Percentiles rank a stretch among this genome's conserved stretches.
Evolutionary conservation across 371 early-diverging fungal species (phyloP).

Genomic region (Rhizoclosmatium hyalinum): DNA sequence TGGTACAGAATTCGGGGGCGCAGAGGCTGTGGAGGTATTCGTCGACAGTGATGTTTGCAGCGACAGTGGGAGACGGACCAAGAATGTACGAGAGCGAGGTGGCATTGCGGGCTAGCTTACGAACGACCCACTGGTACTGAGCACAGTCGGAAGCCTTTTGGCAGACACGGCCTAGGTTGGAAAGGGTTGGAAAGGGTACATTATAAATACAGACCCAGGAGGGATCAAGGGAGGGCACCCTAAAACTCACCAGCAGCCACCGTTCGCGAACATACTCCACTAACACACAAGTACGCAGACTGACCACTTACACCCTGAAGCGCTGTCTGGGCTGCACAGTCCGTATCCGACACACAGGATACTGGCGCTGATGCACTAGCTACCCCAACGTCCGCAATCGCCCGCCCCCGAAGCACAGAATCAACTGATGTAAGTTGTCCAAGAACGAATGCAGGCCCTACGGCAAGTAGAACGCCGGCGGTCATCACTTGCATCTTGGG

Average conservation of each 20-base stretch:
- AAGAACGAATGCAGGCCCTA: too few relatives aligned
- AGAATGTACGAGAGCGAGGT: constrained; percentile 15
- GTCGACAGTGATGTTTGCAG: constrained; percentile 24
- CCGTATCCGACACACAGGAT: constrained; percentile 4
- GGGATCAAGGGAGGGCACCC: background rate
- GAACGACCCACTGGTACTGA: constrained; percentile 54
- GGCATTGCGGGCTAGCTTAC: constrained; percentile 30
- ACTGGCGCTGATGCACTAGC: background rate
- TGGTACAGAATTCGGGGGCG: constrained; percentile 59
- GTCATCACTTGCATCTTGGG: too few relatives aligned
- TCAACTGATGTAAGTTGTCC: too few relatives aligned
- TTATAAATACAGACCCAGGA: background rate
- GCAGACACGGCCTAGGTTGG: constrained; percentile 51
- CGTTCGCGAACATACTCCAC: constrained; percentile 42
- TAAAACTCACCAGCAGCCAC: constrained; percentile 49
- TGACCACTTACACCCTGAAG: background rate
- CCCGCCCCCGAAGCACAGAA: background rate
- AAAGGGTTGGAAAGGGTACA: background rate
- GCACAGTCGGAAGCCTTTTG: constrained; percentile 62
- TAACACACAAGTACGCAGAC: constrained; percentile 51
- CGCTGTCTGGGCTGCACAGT: constrained; percentile 9
- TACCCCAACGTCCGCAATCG: background rate
- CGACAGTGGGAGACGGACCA: constrained; percentile 22
- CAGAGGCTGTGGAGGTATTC: constrained; percentile 50
- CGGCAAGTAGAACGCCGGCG: too few relatives aligned